These are phyloP conservation scores for Lasiosphaeria miniovina DNA, from an alignment of 495 filamentous ascomycete genomes.

Conservation along the genomic window DNA sequence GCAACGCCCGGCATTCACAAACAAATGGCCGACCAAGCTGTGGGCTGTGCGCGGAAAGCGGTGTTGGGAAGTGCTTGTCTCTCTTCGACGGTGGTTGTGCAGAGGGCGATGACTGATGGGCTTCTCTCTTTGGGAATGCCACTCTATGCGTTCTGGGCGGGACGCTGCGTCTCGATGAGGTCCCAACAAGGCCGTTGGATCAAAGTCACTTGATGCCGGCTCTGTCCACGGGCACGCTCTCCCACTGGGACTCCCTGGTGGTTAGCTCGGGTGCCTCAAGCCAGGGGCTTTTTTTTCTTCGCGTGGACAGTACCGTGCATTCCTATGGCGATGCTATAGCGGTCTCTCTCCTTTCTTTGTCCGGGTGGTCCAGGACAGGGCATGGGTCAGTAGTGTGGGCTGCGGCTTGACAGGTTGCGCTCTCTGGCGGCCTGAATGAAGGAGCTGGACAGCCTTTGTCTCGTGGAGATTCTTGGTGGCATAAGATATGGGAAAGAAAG, in stretches of 20 bases:
- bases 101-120: slow-evolving; percentile 12
- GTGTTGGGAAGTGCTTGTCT: slow-evolving; percentile 18
- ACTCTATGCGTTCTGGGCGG: slow-evolving; percentile 6
- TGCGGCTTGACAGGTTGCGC: slow-evolving; percentile 3
- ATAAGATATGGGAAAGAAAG: slow-evolving; percentile 17
- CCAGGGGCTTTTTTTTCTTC: not conserved
- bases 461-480: slow-evolving; percentile 21
- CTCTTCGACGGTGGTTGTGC: slow-evolving; percentile 14
- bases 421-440: slow-evolving; percentile 20
- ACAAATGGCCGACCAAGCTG: not conserved
- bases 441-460: slow-evolving; percentile 29
- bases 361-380: not conserved
- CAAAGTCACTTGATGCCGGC: slow-evolving; percentile 8
- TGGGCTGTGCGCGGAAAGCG: slow-evolving; percentile 16
- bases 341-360: slow-evolving; percentile 19
- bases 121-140: slow-evolving; percentile 21
- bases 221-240: slow-evolving; percentile 4
- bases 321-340: slow-evolving; percentile 5
- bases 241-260: slow-evolving; percentile 3
- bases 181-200: slow-evolving; percentile 4
- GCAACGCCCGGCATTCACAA: not conserved
- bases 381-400: not conserved
- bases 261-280: slow-evolving; percentile 10
- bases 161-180: not conserved
- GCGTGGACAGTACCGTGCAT: slow-evolving; percentile 11